phyloP scores from a whole-genome alignment of 208 protist genomes.

The Trypanosoma lewisi region DNA sequence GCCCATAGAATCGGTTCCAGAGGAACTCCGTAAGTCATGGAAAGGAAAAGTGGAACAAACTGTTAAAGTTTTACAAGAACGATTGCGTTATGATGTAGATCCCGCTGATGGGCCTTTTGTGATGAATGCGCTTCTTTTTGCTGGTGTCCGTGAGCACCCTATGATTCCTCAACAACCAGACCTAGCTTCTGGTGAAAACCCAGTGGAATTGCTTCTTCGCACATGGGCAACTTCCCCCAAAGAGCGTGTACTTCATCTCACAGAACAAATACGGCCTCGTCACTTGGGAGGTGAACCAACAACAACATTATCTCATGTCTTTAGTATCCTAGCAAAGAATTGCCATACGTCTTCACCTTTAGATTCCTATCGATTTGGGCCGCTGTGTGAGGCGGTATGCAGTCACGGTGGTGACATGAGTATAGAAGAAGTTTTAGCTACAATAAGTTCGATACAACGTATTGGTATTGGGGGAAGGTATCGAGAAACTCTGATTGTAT shows the following conservation, averaged over 20 bases:
- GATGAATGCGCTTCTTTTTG: constrained; percentile 73
- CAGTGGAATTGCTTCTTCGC: constrained; percentile 71
- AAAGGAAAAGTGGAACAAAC: constrained; percentile 51
- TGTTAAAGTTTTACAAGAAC: constrained; percentile 44
- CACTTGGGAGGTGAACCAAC: constrained; percentile 54
- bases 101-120: constrained; percentile 70
- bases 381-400: constrained; percentile 66
- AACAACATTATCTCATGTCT: constrained; percentile 46
- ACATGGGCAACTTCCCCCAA: constrained; percentile 69
- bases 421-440: constrained; percentile 51
- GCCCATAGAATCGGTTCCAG: constrained; percentile 34
- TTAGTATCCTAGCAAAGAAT: constrained; percentile 52
- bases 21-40: constrained; percentile 54
- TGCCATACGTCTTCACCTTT: constrained; percentile 28
- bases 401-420: constrained; percentile 56
- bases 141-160: constrained; percentile 63
- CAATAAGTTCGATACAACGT: constrained; percentile 52
- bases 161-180: constrained; percentile 52
- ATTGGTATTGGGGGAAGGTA: constrained; percentile 43
- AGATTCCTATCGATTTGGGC: constrained; percentile 58
- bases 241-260: constrained; percentile 75
- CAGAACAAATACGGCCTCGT: constrained; percentile 63
- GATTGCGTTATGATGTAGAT: constrained; percentile 54
- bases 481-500: constrained; percentile 31
- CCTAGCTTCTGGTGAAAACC: constrained; percentile 43